Conservation (phyloP, 2,329 filamentous ascomycete species). For the Blastomyces percursus region DNA sequence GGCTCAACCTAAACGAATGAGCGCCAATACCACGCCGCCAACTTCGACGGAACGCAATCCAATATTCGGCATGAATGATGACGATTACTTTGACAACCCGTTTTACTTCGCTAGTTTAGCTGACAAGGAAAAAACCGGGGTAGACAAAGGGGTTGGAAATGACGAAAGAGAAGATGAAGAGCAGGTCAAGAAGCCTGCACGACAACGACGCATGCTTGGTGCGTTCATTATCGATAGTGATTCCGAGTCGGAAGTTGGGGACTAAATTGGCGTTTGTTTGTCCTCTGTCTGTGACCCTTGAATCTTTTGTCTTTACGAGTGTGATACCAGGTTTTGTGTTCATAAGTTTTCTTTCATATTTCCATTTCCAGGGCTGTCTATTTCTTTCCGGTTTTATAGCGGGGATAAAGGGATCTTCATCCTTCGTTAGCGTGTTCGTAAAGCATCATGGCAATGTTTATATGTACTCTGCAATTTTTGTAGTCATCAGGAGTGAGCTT, state of each 20-base stretch:
- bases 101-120: constrained; percentile 5
- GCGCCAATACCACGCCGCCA: constrained; percentile 14
- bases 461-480: neutral
- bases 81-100: constrained; percentile 4
- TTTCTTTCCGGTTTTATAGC: neutral
- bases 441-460: neutral
- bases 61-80: constrained; percentile 20
- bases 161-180: constrained; percentile 24
- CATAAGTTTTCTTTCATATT: neutral
- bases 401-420: neutral
- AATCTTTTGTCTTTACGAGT: neutral
- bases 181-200: constrained; percentile 20
- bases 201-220: constrained; percentile 26
- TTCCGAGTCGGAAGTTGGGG: constrained; percentile 24
- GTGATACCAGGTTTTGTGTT: neutral
- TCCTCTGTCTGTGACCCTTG: neutral
- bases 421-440: neutral
- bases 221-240: constrained; percentile 36
- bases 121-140: neutral
- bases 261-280: neutral
- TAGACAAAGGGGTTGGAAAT: constrained; percentile 3
- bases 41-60: constrained; percentile 25
- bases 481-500: neutral
- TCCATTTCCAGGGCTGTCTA: no score
- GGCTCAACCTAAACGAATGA: neutral